Evolutionary conservation across 352 stramenopile species (phyloP).

Genomic region (Lagenidium sp.): DNA sequence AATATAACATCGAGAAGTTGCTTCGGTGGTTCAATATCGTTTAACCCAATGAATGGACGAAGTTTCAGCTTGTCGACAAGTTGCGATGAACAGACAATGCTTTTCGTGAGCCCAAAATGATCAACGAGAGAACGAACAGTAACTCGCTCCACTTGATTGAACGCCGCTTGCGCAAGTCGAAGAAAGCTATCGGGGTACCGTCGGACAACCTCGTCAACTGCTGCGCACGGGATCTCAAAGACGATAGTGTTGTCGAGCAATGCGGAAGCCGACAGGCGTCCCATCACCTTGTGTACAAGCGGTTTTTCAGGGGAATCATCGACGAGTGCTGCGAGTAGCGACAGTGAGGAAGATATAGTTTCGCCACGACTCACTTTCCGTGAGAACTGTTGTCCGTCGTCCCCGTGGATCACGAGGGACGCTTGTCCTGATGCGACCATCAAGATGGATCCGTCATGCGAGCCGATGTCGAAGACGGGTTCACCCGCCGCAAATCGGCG

Average conservation of each 20-base stretch:
- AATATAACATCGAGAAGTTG: no score
- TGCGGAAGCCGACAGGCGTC: slow-evolving; percentile 36
- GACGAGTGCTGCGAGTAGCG: slow-evolving; percentile 49
- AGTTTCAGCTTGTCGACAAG: no score
- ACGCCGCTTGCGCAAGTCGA: slow-evolving; percentile 52
- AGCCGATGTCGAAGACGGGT: slow-evolving; percentile 41
- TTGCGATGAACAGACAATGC: no score
- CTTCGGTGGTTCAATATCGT: no score
- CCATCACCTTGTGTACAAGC: slow-evolving; percentile 40
- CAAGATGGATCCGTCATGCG: slow-evolving; percentile 72
- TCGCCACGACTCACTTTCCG: slow-evolving; percentile 49
- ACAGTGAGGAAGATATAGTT: slow-evolving; percentile 60
- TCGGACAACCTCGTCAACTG: slow-evolving; percentile 41
- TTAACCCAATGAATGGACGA: no score
- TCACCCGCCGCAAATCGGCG: slow-evolving; percentile 33
- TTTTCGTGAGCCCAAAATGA: slow-evolving; percentile 82
- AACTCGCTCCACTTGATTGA: slow-evolving; percentile 81
- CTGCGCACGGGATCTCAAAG: slow-evolving; percentile 47
- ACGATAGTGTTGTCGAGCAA: slow-evolving; percentile 40
- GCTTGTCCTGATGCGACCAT: slow-evolving; percentile 53
- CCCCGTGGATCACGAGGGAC: slow-evolving; percentile 46
- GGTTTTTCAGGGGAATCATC: slow-evolving; percentile 23
- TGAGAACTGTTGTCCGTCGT: slow-evolving; percentile 30
- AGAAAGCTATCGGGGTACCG: slow-evolving; percentile 66
- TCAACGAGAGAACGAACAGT: slow-evolving; percentile 70